These are phyloP conservation scores for Paxillus ammoniavirescens DNA, from an alignment of 768 basidiomycete species.

Conservation along the genomic window DNA sequence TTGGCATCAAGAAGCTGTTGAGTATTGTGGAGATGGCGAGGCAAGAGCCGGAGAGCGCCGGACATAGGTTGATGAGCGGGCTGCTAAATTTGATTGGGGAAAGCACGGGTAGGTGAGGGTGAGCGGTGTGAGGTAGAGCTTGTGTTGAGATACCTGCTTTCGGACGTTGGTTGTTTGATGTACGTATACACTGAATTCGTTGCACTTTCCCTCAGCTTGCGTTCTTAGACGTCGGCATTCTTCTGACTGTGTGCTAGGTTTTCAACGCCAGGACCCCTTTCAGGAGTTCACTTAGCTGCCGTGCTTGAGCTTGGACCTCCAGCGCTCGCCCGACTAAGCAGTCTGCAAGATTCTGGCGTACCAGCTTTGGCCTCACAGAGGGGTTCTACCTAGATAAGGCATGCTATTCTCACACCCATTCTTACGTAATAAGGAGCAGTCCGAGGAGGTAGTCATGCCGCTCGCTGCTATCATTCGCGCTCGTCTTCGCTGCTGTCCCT, in stretches of 20 bases:
- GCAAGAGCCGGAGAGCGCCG: slow-evolving; percentile 87
- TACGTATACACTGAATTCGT: slow-evolving; percentile 1
- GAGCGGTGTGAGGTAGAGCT: no score
- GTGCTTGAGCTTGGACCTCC: no score
- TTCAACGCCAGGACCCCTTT: neutral
- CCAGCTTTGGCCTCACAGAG: neutral
- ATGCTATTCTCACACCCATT: slow-evolving; percentile 21
- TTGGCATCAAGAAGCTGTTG: slow-evolving; percentile 93
- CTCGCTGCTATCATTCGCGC: slow-evolving; percentile 1
- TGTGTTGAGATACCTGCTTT: neutral
- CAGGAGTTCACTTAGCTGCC: neutral
- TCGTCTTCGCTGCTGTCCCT: neutral
- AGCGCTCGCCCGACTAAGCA: no score
- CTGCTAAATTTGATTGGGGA: slow-evolving; percentile 50
- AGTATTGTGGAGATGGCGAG: slow-evolving; percentile 94
- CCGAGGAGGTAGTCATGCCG: neutral
- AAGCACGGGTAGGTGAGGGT: neutral
- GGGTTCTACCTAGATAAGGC: slow-evolving; percentile 17
- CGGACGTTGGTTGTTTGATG: slow-evolving; percentile 4
- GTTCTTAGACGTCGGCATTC: no score
- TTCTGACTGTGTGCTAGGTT: no score
- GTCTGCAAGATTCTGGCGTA: no score
- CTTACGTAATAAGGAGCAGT: slow-evolving; percentile 12
- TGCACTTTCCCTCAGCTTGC: neutral
- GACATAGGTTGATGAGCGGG: slow-evolving; percentile 62